phyloP scores from a whole-genome alignment of 1,284 basidiomycete genomes.

The Sanguinoderma infundibulare region DNA sequence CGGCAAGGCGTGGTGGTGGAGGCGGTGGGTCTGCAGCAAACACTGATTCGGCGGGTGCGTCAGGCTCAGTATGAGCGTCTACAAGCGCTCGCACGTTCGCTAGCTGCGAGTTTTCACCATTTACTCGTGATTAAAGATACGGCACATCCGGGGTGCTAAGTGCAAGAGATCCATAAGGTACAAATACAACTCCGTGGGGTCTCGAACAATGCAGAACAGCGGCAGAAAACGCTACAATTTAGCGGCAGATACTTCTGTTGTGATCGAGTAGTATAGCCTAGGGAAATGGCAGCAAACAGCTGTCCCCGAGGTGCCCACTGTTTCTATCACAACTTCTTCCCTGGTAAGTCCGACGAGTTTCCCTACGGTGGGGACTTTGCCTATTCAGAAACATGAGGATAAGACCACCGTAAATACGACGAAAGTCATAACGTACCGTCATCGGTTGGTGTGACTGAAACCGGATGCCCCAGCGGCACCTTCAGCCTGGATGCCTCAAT shows the following conservation, averaged over 20 bases:
- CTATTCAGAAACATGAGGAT: slow-evolving; percentile 28
- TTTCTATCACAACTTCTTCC: slow-evolving; percentile 55
- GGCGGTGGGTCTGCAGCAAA: neutral
- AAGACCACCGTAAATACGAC: neutral
- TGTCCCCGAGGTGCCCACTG: slow-evolving; percentile 41
- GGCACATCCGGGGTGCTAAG: no score
- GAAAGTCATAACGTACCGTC: slow-evolving; percentile 41
- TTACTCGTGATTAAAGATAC: no score
- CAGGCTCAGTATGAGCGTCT: neutral
- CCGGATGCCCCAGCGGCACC: slow-evolving; percentile 41
- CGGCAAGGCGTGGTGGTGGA: neutral
- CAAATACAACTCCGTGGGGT: no score
- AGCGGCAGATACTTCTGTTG: neutral
- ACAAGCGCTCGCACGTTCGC: no score
- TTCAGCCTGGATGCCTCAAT: slow-evolving; percentile 48
- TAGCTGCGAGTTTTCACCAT: no score
- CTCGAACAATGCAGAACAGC: no score
- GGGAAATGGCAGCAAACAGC: slow-evolving; percentile 57
- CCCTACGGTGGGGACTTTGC: slow-evolving; percentile 49
- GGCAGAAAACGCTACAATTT: slow-evolving; percentile 14
- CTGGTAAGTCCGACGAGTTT: slow-evolving; percentile 52
- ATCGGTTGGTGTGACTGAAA: slow-evolving; percentile 54
- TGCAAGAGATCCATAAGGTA: no score
- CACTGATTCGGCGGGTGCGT: no score
- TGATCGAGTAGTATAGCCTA: slow-evolving; percentile 32